Evolutionary conservation across 75 land plant genomes (phyloP).

Genomic region (Azolla pinnata): DNA sequence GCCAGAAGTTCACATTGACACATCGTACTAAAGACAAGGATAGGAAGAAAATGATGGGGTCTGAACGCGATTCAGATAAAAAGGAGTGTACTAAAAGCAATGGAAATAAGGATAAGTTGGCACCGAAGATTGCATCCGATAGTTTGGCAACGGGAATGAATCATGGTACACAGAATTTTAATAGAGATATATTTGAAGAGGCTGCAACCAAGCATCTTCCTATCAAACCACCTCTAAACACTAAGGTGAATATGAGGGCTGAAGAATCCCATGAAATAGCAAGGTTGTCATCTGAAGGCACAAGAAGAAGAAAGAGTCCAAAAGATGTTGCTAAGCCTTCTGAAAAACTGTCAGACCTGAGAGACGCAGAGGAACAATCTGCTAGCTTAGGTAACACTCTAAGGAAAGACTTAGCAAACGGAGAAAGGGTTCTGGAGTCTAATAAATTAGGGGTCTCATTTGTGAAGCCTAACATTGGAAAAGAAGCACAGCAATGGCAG

Average conservation of each 20-base stretch:
- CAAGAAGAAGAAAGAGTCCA: neutral
- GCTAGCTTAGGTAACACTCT: neutral
- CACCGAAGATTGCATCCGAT: neutral
- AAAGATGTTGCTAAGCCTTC: neutral
- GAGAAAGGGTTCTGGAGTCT: neutral
- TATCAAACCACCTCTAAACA: neutral
- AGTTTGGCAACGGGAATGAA: neutral
- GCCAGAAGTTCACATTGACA: too few species aligned
- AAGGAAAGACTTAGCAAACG: too few species aligned
- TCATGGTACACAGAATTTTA: neutral
- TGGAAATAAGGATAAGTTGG: neutral
- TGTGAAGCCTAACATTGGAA: neutral
- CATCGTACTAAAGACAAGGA: too few species aligned
- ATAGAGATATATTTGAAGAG: neutral
- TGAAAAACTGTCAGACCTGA: neutral
- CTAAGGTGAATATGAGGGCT: neutral
- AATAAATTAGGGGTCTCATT: neutral
- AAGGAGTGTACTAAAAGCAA: neutral
- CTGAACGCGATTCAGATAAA: too few species aligned
- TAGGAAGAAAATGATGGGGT: too few species aligned
- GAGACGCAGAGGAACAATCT: neutral
- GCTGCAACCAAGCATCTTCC: neutral
- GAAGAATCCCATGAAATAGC: too few species aligned
- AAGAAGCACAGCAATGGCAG: conserved; percentile 1
- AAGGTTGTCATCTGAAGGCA: neutral